These are phyloP conservation scores for Massariosphaeria phaeospora DNA, from an alignment of 495 filamentous ascomycete species.

Conservation along the genomic window DNA sequence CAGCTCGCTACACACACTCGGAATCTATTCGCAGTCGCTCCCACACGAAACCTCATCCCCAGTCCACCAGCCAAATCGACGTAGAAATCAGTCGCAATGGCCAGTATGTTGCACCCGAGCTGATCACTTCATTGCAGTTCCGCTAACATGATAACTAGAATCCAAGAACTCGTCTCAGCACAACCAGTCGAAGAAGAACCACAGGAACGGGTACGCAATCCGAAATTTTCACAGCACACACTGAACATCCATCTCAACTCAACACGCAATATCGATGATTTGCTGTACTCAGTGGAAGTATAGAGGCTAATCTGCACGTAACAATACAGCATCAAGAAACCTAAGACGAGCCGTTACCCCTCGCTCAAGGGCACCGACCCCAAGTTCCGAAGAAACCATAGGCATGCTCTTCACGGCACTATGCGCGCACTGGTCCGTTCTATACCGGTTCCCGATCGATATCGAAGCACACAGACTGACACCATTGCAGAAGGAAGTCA, in stretches of 20 bases:
- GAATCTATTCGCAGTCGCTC: neutral
- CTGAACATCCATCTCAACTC: too few species aligned
- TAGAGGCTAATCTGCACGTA: neutral
- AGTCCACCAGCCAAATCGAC: conserved; percentile 11
- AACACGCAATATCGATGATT: too few species aligned
- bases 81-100: conserved; percentile 44
- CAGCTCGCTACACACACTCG: neutral
- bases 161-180: conserved; percentile 99
- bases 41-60: conserved; percentile 11
- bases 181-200: conserved; percentile 93
- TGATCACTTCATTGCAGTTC: neutral
- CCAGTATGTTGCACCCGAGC: conserved; percentile 39
- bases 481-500: conserved; percentile 79
- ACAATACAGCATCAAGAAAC: conserved; percentile 91
- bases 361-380: conserved; percentile 98
- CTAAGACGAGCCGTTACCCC: conserved; percentile 97
- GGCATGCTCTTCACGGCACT: conserved; percentile 97
- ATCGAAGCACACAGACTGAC: conserved; percentile 21
- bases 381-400: conserved; percentile 99
- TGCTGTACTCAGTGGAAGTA: neutral
- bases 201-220: conserved; percentile 83
- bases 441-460: neutral
- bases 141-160: conserved; percentile 51
- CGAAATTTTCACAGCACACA: neutral
- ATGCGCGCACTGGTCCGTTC: conserved; percentile 89